Conservation (phyloP, 768 basidiomycete species). For the Dictyophora rubrovolvata region DNA sequence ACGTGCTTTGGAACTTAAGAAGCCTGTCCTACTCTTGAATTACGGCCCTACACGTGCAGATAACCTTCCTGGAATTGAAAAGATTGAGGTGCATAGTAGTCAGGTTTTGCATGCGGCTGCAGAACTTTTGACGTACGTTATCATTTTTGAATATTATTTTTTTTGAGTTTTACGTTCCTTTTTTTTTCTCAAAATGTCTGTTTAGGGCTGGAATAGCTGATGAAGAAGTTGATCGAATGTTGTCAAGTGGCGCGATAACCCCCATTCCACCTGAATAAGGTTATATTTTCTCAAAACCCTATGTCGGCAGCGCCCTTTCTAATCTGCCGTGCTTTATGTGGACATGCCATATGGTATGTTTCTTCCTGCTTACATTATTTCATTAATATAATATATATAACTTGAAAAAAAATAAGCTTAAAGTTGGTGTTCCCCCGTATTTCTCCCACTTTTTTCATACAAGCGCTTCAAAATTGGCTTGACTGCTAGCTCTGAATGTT, state of each 20-base stretch:
- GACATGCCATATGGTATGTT: too few relatives aligned
- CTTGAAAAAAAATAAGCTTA: too few relatives aligned
- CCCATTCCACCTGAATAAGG: background rate
- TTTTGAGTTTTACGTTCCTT: background rate
- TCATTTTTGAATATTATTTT: too few relatives aligned
- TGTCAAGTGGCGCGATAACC: conserved; percentile 8
- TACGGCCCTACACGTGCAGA: conserved; percentile 87
- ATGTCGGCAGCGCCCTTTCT: too few relatives aligned
- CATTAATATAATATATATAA: too few relatives aligned
- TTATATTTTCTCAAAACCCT: background rate
- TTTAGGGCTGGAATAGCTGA: background rate
- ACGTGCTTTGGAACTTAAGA: conserved; percentile 62
- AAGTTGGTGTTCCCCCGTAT: too few relatives aligned
- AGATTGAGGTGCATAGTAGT: conserved; percentile 70
- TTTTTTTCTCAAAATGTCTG: background rate
- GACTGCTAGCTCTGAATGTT: too few relatives aligned
- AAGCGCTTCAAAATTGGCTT: too few relatives aligned
- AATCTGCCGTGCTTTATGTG: too few relatives aligned
- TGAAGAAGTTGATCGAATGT: background rate
- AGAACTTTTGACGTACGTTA: conserved; percentile 46
- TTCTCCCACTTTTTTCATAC: too few relatives aligned
- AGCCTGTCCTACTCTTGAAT: conserved; percentile 76
- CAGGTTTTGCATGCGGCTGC: conserved; percentile 62
- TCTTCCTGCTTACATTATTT: too few relatives aligned
- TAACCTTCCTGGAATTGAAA: conserved; percentile 47